Evolutionary conservation across 305 asterid species (phyloP).

Genomic region (Striga hermonthica): DNA sequence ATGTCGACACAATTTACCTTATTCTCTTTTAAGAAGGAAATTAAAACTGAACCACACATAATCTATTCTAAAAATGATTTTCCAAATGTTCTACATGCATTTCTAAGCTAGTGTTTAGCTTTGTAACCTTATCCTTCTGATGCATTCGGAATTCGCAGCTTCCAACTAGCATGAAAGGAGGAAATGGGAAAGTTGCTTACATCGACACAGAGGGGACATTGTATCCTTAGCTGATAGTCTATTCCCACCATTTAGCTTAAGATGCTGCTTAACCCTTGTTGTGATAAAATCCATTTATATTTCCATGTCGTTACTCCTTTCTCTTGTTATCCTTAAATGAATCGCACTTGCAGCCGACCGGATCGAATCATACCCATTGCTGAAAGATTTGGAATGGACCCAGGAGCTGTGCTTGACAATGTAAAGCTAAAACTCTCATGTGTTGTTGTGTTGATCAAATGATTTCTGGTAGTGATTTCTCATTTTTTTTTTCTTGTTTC

Average conservation of each 20-base stretch:
- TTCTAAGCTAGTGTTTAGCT: slow-evolving; percentile 1
- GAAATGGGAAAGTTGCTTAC: slow-evolving; percentile 96
- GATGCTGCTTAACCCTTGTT: slow-evolving; percentile 8
- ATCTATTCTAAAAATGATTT: too few relatives aligned
- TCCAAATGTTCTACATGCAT: too few relatives aligned
- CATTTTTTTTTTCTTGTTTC: slow-evolving; percentile 4
- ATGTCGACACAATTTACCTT: slow-evolving; percentile 3
- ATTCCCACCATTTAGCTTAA: slow-evolving; percentile 6
- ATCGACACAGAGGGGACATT: slow-evolving; percentile 94
- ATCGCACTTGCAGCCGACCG: slow-evolving; percentile 65
- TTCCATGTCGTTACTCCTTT: slow-evolving; percentile 3
- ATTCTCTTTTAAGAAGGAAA: slow-evolving; percentile 2
- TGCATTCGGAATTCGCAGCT: slow-evolving; percentile 53
- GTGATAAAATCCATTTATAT: slow-evolving; percentile 4
- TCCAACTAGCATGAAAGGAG: slow-evolving; percentile 83
- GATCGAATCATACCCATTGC: slow-evolving; percentile 89
- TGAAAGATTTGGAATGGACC: slow-evolving; percentile 98
- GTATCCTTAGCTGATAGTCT: slow-evolving; percentile 55
- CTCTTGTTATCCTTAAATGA: slow-evolving; percentile 38
- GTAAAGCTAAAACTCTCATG: slow-evolving; percentile 42
- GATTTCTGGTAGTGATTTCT: slow-evolving; percentile 12
- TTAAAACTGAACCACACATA: background rate
- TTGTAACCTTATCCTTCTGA: background rate
- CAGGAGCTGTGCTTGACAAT: slow-evolving; percentile 97
- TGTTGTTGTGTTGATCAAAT: slow-evolving; percentile 8